Base-by-base conservation (phyloP, 805 yeast genomes). In the Citeromyces nyonsensis region DNA sequence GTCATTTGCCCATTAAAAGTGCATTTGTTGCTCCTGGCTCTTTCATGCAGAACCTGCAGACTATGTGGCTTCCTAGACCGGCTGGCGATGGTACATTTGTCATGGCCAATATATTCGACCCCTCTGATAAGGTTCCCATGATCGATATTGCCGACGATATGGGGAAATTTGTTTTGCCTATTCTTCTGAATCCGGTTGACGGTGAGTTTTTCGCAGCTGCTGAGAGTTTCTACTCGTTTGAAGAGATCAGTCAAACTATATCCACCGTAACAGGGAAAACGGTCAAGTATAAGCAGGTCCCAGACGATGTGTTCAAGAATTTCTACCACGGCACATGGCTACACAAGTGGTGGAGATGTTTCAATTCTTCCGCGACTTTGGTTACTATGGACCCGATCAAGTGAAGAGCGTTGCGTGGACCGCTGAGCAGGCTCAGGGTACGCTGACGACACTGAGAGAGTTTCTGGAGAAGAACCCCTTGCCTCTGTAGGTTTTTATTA, bases 91-190 rank as follows among this genome's bases (percentile, higher is more conserved):
- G 30, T 10, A 13, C 30, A 10, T 28, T 13, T 18, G n/a, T 13
- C 15, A 28, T 13, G 14, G 20, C 30, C n/a, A 13, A 10, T 8
- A 28, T 28, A 14, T 28, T 11, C 30, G 15, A 14, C 11, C n/a
- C n/a, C 11, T 13, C 30, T 13, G n/a, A 18, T 6, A 13, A 11
- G 12, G 11, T 28, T n/a, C 30, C 30, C 6, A 10, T 28, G 15
- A 10, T 28, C 15, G 15, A 28, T 18, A 8, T 28, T 6, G 28
- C 28, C 28, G 30, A n/a, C 6, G 30, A 28, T 10, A 11, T 18
- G 15, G 30, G 30, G 6, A 28, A 28, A 15, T 28, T 28, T 28
- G 30, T 28, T 28, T 7, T 18, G n/a, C 30, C 30, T 6, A 13
- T 13, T 28, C 15, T 28, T n/a, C 6, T 13, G n/a, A 18, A 28